Conservation (phyloP, 306 rosid species). For the Luffa aegyptiaca region DNA sequence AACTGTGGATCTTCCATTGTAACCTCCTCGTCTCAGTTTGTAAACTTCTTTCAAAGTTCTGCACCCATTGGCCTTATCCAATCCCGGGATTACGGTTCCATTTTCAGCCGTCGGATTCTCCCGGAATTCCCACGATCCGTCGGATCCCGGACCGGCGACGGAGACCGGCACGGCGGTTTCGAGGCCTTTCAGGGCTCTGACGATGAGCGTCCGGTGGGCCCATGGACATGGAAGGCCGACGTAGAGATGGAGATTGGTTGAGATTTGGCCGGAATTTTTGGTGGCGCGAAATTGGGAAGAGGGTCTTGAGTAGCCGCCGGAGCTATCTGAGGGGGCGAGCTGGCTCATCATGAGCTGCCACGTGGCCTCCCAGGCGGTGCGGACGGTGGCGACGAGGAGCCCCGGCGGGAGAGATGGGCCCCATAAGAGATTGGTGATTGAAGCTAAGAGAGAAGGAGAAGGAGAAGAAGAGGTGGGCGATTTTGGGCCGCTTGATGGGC, state of each 20-base stretch:
- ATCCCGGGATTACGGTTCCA: conserved; percentile 26
- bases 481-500: conserved; percentile 5
- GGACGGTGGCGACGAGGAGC: conserved; percentile 65
- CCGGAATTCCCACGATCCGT: conserved; percentile 81
- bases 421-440: conserved; percentile 73
- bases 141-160: conserved; percentile 55
- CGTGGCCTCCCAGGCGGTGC: conserved; percentile 67
- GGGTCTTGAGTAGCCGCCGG: conserved; percentile 68
- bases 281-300: conserved; percentile 53
- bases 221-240: conserved; percentile 89
- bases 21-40: conserved; percentile 47
- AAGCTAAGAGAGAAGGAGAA: conserved; percentile 27
- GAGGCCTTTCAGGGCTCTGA: conserved; percentile 73
- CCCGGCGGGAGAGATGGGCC: conserved; percentile 83
- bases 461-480: conserved; percentile 27
- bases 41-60: conserved; percentile 60
- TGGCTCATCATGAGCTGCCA: conserved; percentile 91
- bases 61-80: conserved; percentile 54
- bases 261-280: conserved; percentile 11
- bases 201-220: conserved; percentile 91
- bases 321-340: conserved; percentile 81
- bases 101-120: neutral
- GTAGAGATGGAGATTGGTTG: conserved; percentile 47
- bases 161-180: conserved; percentile 61
- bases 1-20: conserved; percentile 62